phyloP scores from a whole-genome alignment of 116 monocot species.

The Iris pallida region DNA sequence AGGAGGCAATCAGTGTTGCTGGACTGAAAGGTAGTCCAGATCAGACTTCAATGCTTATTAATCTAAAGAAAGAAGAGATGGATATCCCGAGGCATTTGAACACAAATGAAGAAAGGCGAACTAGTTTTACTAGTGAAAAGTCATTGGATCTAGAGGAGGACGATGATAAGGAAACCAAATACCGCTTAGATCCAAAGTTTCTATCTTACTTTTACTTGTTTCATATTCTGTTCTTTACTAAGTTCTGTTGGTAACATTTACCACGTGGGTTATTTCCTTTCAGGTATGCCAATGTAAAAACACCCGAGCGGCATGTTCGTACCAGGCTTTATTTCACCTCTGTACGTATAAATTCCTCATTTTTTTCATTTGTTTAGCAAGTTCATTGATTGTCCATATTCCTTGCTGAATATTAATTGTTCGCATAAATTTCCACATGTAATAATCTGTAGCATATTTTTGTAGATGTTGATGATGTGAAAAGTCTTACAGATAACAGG shows the following conservation, averaged over 20 bases:
- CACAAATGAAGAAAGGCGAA: constrained; percentile 68
- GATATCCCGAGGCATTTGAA: constrained; percentile 25
- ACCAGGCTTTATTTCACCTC: constrained; percentile 99
- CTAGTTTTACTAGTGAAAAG: constrained; percentile 68
- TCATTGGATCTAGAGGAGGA: constrained; percentile 84
- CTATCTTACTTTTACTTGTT: constrained; percentile 7
- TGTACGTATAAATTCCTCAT: constrained; percentile 36
- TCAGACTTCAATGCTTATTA: constrained; percentile 19
- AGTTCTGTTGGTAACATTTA: constrained; percentile 2
- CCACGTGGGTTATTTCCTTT: constrained; percentile 14
- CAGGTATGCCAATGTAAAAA: constrained; percentile 98
- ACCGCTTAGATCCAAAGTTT: constrained; percentile 95
- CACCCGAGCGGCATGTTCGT: constrained; percentile 95
- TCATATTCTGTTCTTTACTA: neutral
- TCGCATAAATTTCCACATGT: no score
- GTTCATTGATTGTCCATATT: neutral
- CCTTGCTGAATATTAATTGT: no score
- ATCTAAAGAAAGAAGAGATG: constrained; percentile 53
- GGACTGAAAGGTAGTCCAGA: constrained; percentile 60
- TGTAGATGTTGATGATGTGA: no score
- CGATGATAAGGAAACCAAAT: constrained; percentile 96
- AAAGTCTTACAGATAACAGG: no score
- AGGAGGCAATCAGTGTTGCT: constrained; percentile 89
- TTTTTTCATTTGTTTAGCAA: neutral
- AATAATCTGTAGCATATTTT: no score